Conservation (phyloP, 768 basidiomycete species). For the Erythrobasidium yunnanense region DNA sequence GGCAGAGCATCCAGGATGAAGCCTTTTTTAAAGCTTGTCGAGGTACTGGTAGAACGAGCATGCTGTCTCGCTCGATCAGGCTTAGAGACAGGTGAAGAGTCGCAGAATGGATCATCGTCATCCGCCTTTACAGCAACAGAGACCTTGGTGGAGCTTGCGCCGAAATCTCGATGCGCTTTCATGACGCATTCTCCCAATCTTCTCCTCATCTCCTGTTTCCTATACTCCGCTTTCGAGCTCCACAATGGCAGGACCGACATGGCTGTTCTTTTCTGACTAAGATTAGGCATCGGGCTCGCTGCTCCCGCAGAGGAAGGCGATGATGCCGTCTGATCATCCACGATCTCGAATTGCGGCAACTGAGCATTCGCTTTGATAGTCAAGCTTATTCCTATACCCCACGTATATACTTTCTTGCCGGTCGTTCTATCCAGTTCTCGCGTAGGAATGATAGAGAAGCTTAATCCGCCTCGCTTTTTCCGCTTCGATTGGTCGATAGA, state of each 20-base stretch:
- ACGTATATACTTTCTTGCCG: slow-evolving; percentile 29
- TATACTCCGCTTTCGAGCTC: slow-evolving; percentile 32
- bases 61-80: too few relatives aligned
- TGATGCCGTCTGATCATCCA: neutral
- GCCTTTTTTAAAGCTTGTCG: slow-evolving; percentile 5
- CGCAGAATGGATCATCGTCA: too few relatives aligned
- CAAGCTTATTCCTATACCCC: slow-evolving; percentile 35
- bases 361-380: slow-evolving; percentile 32
- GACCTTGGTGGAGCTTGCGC: neutral
- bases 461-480: slow-evolving; percentile 31
- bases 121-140: too few relatives aligned
- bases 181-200: slow-evolving; percentile 26
- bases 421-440: slow-evolving; percentile 15
- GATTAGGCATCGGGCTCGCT: neutral
- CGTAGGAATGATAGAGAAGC: slow-evolving; percentile 32
- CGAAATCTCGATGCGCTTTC: slow-evolving; percentile 23
- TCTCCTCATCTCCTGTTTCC: slow-evolving; percentile 30
- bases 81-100: too few relatives aligned
- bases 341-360: slow-evolving; percentile 31
- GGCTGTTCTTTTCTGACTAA: neutral
- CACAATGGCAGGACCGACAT: slow-evolving; percentile 25
- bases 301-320: neutral
- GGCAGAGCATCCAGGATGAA: slow-evolving; percentile 26
- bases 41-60: too few relatives aligned
- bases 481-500: neutral